A percentile compares a stretch with the other conserved stretches of the same genome.
Conservation (phyloP, 768 basidiomycete species). For the Podaxis carcinomalis region DNA sequence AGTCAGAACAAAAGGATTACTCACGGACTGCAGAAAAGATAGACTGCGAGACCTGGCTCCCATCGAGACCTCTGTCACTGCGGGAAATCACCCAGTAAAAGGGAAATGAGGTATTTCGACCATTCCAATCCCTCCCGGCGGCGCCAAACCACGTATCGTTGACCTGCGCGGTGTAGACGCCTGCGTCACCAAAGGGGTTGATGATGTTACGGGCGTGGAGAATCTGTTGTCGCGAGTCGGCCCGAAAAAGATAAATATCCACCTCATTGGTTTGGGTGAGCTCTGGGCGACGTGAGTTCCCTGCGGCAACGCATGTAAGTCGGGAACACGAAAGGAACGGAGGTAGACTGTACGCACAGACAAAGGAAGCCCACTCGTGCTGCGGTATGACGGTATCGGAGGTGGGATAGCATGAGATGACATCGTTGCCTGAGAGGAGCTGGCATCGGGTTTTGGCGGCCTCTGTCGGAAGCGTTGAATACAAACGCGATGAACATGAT, state of each 20-base stretch:
- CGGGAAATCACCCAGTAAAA: conserved; percentile 80
- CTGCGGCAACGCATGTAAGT: conserved; percentile 31
- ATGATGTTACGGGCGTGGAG: conserved; percentile 34
- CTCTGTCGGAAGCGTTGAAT: conserved; percentile 15
- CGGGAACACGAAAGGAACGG: conserved; percentile 8
- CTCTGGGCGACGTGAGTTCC: conserved; percentile 72
- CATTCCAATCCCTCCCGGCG: conserved; percentile 44
- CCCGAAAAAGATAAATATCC: conserved; percentile 76
- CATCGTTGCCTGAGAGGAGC: conserved; percentile 57
- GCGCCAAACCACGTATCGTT: conserved; percentile 75
- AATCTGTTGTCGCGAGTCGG: conserved; percentile 54
- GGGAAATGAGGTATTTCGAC: conserved; percentile 54
- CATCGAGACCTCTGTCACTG: conserved; percentile 48
- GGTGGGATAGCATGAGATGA: conserved; percentile 76
- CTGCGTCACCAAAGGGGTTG: conserved; percentile 51
- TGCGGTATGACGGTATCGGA: conserved; percentile 56
- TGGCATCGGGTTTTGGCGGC: conserved; percentile 50
- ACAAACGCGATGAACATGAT: conserved; percentile 4
- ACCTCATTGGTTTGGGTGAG: conserved; percentile 60
- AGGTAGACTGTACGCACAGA: conserved; percentile 55
- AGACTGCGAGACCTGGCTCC: conserved; percentile 58
- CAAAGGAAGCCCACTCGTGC: conserved; percentile 69
- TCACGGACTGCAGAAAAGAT: conserved; percentile 79
- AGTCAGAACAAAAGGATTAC: conserved; percentile 28
- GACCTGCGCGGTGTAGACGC: conserved; percentile 49